Evolutionary conservation across 2,329 filamentous ascomycete genomes (phyloP).

Genomic region (Aureobasidium sp.): DNA sequence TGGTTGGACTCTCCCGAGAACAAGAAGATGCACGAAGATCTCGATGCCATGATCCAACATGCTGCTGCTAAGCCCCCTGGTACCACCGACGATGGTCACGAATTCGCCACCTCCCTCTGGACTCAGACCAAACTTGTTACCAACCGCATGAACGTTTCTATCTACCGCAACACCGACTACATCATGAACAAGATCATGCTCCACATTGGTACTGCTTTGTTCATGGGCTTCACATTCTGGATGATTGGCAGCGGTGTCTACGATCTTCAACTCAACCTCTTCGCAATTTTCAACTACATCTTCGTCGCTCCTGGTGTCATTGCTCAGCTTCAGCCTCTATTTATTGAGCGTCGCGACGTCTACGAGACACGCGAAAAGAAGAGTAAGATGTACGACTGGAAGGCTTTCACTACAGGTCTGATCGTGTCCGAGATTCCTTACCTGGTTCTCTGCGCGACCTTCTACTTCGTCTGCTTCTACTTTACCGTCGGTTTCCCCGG

Average conservation of each 20-base stretch:
- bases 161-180: conserved; percentile 63
- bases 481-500: conserved; percentile 37
- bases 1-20: conserved; percentile 36
- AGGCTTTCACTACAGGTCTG: conserved; percentile 62
- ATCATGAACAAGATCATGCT: conserved; percentile 56
- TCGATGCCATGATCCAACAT: conserved; percentile 34
- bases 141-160: conserved; percentile 47
- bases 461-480: conserved; percentile 41
- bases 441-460: conserved; percentile 52
- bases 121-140: conserved; percentile 38
- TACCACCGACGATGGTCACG: conserved; percentile 35
- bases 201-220: conserved; percentile 45
- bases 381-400: conserved; percentile 68
- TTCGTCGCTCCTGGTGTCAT: conserved; percentile 40
- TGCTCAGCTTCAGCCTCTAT: conserved; percentile 53
- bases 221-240: conserved; percentile 46
- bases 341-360: conserved; percentile 51
- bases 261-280: conserved; percentile 34
- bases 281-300: conserved; percentile 31
- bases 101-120: conserved; percentile 39
- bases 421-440: conserved; percentile 66
- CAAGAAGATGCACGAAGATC: conserved; percentile 32
- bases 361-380: conserved; percentile 56
- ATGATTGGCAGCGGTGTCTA: conserved; percentile 28
- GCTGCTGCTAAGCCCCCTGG: conserved; percentile 31